Percentiles rank a stretch among this genome's conserved stretches.
These are phyloP conservation scores for Paspalum vaginatum DNA, from an alignment of 176 grass and related monocot genomes.

Conservation along the genomic window DNA sequence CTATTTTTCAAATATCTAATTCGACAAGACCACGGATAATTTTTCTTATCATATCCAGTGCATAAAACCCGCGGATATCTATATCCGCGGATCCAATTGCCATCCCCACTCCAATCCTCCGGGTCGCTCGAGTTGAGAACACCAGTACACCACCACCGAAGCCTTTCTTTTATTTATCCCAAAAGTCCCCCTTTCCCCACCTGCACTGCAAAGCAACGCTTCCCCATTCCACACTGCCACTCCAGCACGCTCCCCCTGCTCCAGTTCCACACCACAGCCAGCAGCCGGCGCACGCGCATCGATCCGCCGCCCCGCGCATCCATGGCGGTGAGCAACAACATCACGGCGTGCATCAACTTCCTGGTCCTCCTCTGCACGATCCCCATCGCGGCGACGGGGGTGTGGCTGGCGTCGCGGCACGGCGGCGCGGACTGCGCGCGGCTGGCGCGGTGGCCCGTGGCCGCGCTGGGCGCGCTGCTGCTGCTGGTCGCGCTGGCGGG, in stretches of 20 bases:
- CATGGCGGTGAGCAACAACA: slow-evolving; percentile 96
- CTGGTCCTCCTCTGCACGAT: slow-evolving; percentile 64
- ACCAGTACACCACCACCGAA: too few species aligned
- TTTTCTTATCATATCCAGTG: too few species aligned
- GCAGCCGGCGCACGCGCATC: too few species aligned
- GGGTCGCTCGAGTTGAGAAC: not conserved
- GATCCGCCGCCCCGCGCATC: not conserved
- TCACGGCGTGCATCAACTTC: slow-evolving; percentile 87
- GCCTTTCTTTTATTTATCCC: not conserved
- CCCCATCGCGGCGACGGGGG: slow-evolving; percentile 60
- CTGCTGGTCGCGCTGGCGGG: slow-evolving; percentile 76
- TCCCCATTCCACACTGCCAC: too few species aligned
- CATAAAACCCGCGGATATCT: too few species aligned
- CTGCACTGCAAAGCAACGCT: not conserved
- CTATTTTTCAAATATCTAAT: too few species aligned
- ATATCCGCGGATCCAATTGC: too few species aligned
- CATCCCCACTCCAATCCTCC: too few species aligned
- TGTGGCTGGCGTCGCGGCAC: slow-evolving; percentile 75
- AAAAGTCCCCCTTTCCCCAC: not conserved
- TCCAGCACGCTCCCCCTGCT: not conserved
- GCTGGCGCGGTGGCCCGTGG: slow-evolving; percentile 64
- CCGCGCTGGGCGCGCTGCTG: slow-evolving; percentile 64
- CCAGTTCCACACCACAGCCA: not conserved
- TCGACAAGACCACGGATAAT: too few species aligned
- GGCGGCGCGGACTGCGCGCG: slow-evolving; percentile 68